A percentile compares a stretch with the other conserved stretches of the same genome.
Evolutionary conservation across 73 alveolate species (phyloP).

Genomic region (Paramecium sonneborni): DNA sequence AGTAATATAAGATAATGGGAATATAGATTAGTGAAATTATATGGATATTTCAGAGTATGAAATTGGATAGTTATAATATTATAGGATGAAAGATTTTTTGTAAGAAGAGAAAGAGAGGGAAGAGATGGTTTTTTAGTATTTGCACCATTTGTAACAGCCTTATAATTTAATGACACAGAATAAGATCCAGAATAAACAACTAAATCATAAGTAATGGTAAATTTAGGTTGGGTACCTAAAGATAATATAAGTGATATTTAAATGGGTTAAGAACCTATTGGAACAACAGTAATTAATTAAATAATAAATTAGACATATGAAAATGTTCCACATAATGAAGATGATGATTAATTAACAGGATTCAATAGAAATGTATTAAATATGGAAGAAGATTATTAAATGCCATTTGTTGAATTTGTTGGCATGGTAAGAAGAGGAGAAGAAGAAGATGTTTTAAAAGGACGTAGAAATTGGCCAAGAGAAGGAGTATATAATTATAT

Average conservation of each 20-base stretch:
- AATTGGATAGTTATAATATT: not conserved
- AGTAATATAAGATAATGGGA: constrained; percentile 62
- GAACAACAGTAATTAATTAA: constrained; percentile 4
- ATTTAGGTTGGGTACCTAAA: constrained; percentile 67
- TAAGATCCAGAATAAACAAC: constrained; percentile 32
- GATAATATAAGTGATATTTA: constrained; percentile 60
- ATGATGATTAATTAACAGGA: constrained; percentile 26
- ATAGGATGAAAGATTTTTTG: constrained; percentile 67
- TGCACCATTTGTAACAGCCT: constrained; percentile 68
- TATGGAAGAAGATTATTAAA: constrained; percentile 55
- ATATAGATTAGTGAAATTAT: constrained; percentile 61
- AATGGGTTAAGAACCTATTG: constrained; percentile 57
- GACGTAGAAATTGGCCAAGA: constrained; percentile 60
- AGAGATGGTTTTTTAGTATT: constrained; percentile 65
- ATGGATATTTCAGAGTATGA: constrained; percentile 61
- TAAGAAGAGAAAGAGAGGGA: constrained; percentile 70
- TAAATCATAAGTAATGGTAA: constrained; percentile 53
- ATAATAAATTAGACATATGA: not conserved
- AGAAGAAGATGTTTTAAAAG: constrained; percentile 32
- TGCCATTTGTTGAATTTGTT: constrained; percentile 58
- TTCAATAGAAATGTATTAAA: constrained; percentile 58
- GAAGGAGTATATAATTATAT: constrained; percentile 66
- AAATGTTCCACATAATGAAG: constrained; percentile 19
- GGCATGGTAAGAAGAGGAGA: constrained; percentile 70
- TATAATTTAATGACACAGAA: constrained; percentile 2